Conservation (phyloP, 2,329 filamentous ascomycete species). For the Onygenales sp. region DNA sequence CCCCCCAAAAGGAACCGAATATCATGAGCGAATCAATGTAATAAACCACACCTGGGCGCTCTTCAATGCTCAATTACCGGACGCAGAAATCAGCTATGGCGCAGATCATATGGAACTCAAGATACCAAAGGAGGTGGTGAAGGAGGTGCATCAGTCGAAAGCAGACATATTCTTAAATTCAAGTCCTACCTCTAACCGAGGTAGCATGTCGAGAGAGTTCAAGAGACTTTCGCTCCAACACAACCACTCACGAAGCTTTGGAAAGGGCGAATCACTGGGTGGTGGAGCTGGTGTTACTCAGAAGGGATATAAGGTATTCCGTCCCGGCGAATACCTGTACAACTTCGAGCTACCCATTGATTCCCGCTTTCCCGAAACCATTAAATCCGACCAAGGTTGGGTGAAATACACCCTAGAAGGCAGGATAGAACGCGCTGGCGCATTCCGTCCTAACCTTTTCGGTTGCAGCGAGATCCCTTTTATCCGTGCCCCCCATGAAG, state of each 20-base stretch:
- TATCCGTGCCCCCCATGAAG: slow-evolving; percentile 75
- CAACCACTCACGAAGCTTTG: slow-evolving; percentile 76
- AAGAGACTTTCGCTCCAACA: slow-evolving; percentile 69
- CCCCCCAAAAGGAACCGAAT: slow-evolving; percentile 73
- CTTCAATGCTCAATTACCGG: slow-evolving; percentile 62
- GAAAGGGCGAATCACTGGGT: slow-evolving; percentile 60
- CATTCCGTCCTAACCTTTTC: slow-evolving; percentile 80
- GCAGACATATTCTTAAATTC: slow-evolving; percentile 32
- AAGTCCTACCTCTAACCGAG: slow-evolving; percentile 35
- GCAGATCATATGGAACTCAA: slow-evolving; percentile 54
- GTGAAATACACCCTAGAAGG: slow-evolving; percentile 86
- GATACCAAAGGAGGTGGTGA: slow-evolving; percentile 18
- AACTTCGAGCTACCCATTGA: slow-evolving; percentile 78
- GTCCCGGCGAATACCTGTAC: slow-evolving; percentile 62
- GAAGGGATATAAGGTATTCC: slow-evolving; percentile 79
- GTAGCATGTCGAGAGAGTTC: slow-evolving; percentile 37
- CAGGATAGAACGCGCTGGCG: slow-evolving; percentile 72
- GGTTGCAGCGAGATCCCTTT: slow-evolving; percentile 74
- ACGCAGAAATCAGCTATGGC: slow-evolving; percentile 51
- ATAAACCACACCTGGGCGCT: slow-evolving; percentile 86
- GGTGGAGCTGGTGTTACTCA: slow-evolving; percentile 51
- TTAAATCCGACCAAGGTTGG: slow-evolving; percentile 73
- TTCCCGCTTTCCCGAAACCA: slow-evolving; percentile 69
- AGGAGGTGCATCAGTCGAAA: slow-evolving; percentile 23
- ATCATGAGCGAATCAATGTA: slow-evolving; percentile 73